A percentile compares a stretch with the other conserved stretches of the same genome.
phyloP scores from a whole-genome alignment of 1,139 yeast genomes.

The Protomyces pachydermus region DNA sequence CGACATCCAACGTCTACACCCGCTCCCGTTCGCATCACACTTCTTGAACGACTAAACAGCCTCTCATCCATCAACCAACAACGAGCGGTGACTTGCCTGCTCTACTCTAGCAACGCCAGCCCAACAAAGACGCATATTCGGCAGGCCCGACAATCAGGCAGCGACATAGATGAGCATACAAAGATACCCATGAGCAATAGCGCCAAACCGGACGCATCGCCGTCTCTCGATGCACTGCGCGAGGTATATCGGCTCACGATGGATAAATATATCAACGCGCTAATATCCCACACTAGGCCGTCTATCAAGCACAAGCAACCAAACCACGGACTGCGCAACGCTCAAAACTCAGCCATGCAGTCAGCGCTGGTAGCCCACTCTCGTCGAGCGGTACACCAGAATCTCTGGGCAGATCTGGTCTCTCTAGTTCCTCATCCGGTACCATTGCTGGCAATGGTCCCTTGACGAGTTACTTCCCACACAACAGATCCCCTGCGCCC shows the following conservation, averaged over 20 bases:
- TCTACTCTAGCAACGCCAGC: too few species aligned
- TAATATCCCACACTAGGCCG: constrained; percentile 4
- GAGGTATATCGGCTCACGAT: neutral
- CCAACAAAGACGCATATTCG: too few species aligned
- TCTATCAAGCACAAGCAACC: constrained; percentile 16
- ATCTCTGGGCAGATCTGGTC: constrained; percentile 1
- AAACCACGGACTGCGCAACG: neutral
- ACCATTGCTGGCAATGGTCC: constrained; percentile 13
- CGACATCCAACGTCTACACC: too few species aligned
- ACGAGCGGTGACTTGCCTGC: too few species aligned
- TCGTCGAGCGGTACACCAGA: constrained; percentile 19
- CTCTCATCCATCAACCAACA: too few species aligned
- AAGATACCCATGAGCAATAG: neutral
- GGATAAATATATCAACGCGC: neutral
- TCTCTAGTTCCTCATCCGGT: constrained; percentile 18
- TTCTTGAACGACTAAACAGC: too few species aligned
- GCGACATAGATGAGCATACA: too few species aligned
- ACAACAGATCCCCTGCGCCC: constrained; percentile 10
- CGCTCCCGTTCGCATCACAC: too few species aligned
- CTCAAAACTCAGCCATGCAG: constrained; percentile 17
- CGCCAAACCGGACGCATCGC: neutral
- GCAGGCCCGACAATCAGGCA: too few species aligned
- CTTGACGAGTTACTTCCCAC: constrained; percentile 12
- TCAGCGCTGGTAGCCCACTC: constrained; percentile 12
- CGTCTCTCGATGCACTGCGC: constrained; percentile 19